A percentile compares a stretch with the other conserved stretches of the same genome.
Conservation (phyloP, 2,329 filamentous ascomycete species). For the Fusarium nurragi region DNA sequence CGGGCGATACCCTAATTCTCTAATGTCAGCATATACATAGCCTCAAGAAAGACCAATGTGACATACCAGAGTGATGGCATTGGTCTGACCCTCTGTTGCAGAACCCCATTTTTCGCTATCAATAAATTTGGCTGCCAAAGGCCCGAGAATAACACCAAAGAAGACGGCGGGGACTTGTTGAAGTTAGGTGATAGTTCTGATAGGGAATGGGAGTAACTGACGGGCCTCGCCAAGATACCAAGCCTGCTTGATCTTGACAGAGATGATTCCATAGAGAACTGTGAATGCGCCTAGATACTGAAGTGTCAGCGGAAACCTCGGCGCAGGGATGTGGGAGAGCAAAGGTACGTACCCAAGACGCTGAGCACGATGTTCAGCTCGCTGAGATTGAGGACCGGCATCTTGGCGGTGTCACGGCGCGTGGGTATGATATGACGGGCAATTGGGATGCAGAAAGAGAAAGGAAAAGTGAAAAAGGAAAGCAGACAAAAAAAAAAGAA, state of each 20-base stretch:
- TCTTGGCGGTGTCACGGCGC: background rate
- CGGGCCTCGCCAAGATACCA: constrained; percentile 66
- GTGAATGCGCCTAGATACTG: constrained; percentile 55
- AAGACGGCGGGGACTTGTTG: constrained; percentile 62
- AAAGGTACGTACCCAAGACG: constrained; percentile 54
- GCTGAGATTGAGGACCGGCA: constrained; percentile 54
- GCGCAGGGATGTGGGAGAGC: constrained; percentile 55
- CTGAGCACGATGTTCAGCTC: constrained; percentile 62
- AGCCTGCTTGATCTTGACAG: constrained; percentile 61
- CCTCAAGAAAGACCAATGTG: background rate
- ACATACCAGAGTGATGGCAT: constrained; percentile 53
- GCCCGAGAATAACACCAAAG: constrained; percentile 63
- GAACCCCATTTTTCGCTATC: constrained; percentile 49
- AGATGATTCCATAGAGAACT: constrained; percentile 59
- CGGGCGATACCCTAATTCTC: constrained; percentile 57
- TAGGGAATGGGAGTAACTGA: constrained; percentile 54
- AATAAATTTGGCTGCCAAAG: constrained; percentile 63
- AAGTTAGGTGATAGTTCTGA: background rate
- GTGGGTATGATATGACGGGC: background rate
- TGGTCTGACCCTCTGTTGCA: constrained; percentile 44
- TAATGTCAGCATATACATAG: rapidly evolving
- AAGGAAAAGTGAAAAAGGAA: background rate
- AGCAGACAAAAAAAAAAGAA: background rate
- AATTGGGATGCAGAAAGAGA: background rate
- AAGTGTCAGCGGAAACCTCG: constrained; percentile 56